These are phyloP conservation scores for Collybiopsis luxurians DNA, from an alignment of 768 basidiomycete species.

Conservation along the genomic window DNA sequence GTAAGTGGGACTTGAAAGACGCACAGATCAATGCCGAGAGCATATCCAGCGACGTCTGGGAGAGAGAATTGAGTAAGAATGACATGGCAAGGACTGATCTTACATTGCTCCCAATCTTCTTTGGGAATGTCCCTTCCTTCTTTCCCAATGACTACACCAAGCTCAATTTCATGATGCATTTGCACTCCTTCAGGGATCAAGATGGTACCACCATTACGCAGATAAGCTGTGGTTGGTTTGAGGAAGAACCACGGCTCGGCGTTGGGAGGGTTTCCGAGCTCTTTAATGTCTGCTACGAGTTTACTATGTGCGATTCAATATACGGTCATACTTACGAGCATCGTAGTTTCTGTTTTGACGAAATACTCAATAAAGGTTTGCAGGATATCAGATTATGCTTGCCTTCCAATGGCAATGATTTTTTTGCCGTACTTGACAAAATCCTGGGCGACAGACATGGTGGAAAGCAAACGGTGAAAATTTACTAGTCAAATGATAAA, in stretches of 20 bases:
- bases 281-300: conserved; percentile 2
- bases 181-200: neutral
- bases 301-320: too few relatives aligned
- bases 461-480: neutral
- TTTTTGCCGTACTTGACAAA: neutral
- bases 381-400: neutral
- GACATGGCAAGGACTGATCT: neutral
- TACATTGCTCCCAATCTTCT: conserved; percentile 1
- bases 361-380: neutral
- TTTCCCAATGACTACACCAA: neutral
- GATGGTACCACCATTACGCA: neutral
- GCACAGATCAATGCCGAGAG: neutral
- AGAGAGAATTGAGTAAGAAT: neutral
- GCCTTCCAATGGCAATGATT: neutral
- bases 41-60: conserved; percentile 1
- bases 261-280: neutral
- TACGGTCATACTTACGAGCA: neutral
- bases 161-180: neutral
- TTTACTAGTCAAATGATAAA: too few relatives aligned
- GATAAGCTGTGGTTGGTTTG: neutral
- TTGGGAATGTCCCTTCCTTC: neutral
- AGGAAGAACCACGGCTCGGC: conserved; percentile 1
- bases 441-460: neutral
- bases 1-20: neutral
- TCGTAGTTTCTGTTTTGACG: neutral